phyloP scores from a whole-genome alignment of 2,329 filamentous ascomycete genomes.

The Hortaea werneckii region DNA sequence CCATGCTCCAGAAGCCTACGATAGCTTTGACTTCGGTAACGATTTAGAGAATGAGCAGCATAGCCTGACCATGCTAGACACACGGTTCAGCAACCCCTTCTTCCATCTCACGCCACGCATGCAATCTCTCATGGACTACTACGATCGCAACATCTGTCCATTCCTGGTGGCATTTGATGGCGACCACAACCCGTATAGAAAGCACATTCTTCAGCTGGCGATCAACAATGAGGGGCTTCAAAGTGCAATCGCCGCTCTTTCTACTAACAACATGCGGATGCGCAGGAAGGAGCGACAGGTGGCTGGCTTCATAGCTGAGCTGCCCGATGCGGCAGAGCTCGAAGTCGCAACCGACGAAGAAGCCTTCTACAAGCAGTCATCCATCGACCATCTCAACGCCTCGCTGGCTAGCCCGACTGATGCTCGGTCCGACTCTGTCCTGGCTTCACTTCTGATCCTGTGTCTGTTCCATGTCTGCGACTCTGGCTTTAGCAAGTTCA shows the following conservation, averaged over 20 bases:
- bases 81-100: slow-evolving; percentile 30
- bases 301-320: slow-evolving; percentile 24
- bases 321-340: slow-evolving; percentile 9
- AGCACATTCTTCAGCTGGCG: slow-evolving; percentile 70
- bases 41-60: slow-evolving; percentile 14
- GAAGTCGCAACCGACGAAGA: slow-evolving; percentile 44
- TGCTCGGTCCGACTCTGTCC: slow-evolving; percentile 73
- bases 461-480: slow-evolving; percentile 92
- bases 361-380: slow-evolving; percentile 72
- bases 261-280: slow-evolving; percentile 85
- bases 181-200: slow-evolving; percentile 73
- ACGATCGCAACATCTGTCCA: slow-evolving; percentile 82
- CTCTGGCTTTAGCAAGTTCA: slow-evolving; percentile 84
- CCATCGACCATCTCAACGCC: slow-evolving; percentile 72
- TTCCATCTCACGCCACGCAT: slow-evolving; percentile 62
- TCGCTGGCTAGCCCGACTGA: slow-evolving; percentile 68
- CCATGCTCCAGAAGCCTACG: not conserved
- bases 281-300: slow-evolving; percentile 52
- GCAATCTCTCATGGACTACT: slow-evolving; percentile 86
- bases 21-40: not conserved
- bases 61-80: slow-evolving; percentile 18
- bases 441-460: slow-evolving; percentile 77
- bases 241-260: slow-evolving; percentile 80
- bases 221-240: slow-evolving; percentile 72
- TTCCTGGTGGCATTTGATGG: slow-evolving; percentile 87